phyloP scores from a whole-genome alignment of 2,329 filamentous ascomycete genomes.

The Raffaelea arxii region DNA sequence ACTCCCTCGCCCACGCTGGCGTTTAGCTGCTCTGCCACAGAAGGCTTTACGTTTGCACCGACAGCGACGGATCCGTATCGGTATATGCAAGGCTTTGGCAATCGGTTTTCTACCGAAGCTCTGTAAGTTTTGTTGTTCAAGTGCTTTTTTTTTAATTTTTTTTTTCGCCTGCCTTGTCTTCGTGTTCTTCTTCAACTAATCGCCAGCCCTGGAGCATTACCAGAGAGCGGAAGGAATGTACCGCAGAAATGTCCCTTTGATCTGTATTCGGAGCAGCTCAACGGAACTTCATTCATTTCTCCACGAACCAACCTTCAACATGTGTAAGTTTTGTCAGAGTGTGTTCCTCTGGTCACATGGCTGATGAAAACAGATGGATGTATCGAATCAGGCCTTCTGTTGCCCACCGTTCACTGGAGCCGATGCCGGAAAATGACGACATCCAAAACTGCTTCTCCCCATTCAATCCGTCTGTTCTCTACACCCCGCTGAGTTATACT shows the following conservation, averaged over 20 bases:
- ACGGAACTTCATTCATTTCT: slow-evolving; percentile 27
- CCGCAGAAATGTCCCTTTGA: slow-evolving; percentile 32
- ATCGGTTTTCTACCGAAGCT: slow-evolving; percentile 36
- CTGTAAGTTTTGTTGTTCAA: slow-evolving; percentile 14
- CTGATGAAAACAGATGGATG: too few relatives aligned
- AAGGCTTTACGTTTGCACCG: slow-evolving; percentile 1
- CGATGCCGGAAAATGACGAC: slow-evolving; percentile 10
- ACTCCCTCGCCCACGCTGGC: neutral
- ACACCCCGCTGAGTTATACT: too few relatives aligned
- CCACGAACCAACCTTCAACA: slow-evolving; percentile 20
- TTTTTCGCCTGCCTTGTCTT: neutral
- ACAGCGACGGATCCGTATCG: slow-evolving; percentile 28
- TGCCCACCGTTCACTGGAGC: slow-evolving; percentile 15
- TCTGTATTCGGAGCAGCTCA: slow-evolving; percentile 38
- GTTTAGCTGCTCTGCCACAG: neutral
- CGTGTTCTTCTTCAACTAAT: neutral
- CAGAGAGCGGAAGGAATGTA: slow-evolving; percentile 28
- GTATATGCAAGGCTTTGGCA: slow-evolving; percentile 48
- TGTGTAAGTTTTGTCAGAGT: too few relatives aligned
- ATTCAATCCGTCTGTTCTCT: slow-evolving; percentile 33
- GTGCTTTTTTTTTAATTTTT: slow-evolving; percentile 12
- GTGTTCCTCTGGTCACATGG: too few relatives aligned
- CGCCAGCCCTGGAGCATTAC: slow-evolving; percentile 27
- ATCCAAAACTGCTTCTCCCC: slow-evolving; percentile 34
- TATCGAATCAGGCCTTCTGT: slow-evolving; percentile 23